Base-by-base conservation (phyloP, 2,329 filamentous ascomycete genomes). In the Chaetomiaceae sp. region DNA sequence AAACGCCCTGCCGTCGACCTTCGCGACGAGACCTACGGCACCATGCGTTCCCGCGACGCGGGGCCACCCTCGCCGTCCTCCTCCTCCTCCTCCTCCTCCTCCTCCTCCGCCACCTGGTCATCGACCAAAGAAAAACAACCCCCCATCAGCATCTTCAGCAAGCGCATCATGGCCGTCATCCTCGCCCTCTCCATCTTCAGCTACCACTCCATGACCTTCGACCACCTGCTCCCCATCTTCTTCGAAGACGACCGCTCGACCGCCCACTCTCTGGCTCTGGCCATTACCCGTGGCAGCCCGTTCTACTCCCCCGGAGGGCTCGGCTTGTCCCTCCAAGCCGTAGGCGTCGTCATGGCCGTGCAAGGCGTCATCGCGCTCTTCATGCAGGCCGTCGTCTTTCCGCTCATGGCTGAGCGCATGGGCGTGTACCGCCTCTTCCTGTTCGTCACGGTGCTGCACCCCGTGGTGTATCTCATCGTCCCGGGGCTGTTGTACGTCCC, bases 161-260 rank as follows among this genome's bases (percentile, higher is more conserved):
- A 76, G 69, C 80, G 80, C 36, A 84, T 96, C 55, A 74, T 88
- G 60, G 84, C 87, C 69, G 80, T 96, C 48, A 83, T 94, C 34
- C 65, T 90, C n/a, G 86, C 91, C 1, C 73, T 96, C 43, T 89
- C 87, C 40, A 89, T 96, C 58, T 96, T 95, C 72, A 94, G 90
- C 4, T 95, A 95, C 67, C 91, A 96, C 71, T 90, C 87, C 33
- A 96, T 96, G 90, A 90, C 87, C 0, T 96, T 89, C 70, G 92
- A 96, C 65, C 89, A 95, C 66, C 79, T 96, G 1, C 77, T 96
- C 49, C 91, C 91, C 7, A 96, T 96, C 55, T 96, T 96, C 71
- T 82, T 96, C 47, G 90, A 96, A 67, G 90, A 96, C 62, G 78
- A 84, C 36, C 79, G 80, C 27, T 57, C 66, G 70, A 23, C 65